phyloP scores from a whole-genome alignment of 129 eudicot genomes.

The Flaveria sonorensis region DNA sequence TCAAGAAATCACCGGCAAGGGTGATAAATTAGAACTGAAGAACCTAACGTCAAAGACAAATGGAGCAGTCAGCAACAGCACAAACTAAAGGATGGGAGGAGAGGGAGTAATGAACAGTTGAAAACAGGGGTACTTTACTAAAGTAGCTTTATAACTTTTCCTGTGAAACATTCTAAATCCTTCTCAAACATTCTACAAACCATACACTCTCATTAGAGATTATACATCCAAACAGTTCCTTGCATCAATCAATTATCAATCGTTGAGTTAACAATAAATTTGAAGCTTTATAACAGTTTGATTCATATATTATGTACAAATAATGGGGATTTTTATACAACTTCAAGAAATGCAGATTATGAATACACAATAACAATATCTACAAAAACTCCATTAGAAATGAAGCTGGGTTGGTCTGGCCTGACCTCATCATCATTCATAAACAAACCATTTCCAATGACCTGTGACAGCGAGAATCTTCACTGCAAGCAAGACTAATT shows the following conservation, averaged over 20 bases:
- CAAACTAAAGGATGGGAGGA: no score
- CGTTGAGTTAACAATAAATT: background rate
- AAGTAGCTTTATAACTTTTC: no score
- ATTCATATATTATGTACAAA: slow-evolving; percentile 25
- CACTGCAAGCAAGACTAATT: slow-evolving; percentile 25
- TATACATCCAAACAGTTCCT: background rate
- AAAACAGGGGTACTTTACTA: no score
- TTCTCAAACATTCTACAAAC: no score
- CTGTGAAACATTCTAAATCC: no score
- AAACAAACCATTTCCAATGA: slow-evolving; percentile 26
- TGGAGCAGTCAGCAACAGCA: no score
- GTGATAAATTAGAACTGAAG: no score
- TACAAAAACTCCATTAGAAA: slow-evolving; percentile 37
- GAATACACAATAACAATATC: slow-evolving; percentile 18
- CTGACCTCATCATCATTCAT: slow-evolving; percentile 8
- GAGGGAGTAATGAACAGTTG: no score
- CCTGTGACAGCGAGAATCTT: slow-evolving; percentile 23
- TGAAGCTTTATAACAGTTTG: background rate
- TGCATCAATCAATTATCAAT: background rate
- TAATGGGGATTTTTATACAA: slow-evolving; percentile 34
- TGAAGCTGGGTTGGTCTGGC: slow-evolving; percentile 17
- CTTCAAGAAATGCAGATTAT: slow-evolving; percentile 26
- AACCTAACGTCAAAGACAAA: no score
- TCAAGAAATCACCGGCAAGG: no score
- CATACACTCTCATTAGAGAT: background rate